These are phyloP conservation scores for Pleurotus djamor DNA, from an alignment of 768 basidiomycete genomes.

Conservation along the genomic window DNA sequence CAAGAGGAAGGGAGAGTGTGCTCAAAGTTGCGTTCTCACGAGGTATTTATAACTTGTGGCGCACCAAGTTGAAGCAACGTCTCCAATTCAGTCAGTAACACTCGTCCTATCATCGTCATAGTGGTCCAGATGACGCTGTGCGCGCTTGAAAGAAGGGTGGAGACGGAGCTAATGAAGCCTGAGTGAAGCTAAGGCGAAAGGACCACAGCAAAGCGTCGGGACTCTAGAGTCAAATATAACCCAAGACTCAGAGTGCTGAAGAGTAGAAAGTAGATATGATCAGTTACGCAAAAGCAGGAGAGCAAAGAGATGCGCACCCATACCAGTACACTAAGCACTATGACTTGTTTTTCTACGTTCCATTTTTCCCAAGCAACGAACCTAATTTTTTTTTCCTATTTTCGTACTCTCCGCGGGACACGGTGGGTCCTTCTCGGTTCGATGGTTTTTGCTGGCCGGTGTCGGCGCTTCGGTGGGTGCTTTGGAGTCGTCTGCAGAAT, in stretches of 20 bases:
- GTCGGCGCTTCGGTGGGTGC: conserved; percentile 8
- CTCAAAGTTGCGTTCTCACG: neutral
- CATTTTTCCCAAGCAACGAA: conserved; percentile 76
- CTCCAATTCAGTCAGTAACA: neutral
- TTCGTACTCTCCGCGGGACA: conserved; percentile 6
- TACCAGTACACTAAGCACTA: neutral
- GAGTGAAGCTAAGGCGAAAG: no score
- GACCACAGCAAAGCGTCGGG: no score
- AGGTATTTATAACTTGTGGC: neutral
- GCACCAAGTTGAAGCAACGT: neutral
- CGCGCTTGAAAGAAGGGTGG: no score
- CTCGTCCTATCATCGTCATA: no score
- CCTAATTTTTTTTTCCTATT: conserved; percentile 49
- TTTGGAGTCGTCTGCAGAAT: conserved; percentile 18
- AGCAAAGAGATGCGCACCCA: neutral
- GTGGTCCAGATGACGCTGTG: no score
- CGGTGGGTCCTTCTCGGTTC: neutral
- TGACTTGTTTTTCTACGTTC: conserved; percentile 48
- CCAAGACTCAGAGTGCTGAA: no score
- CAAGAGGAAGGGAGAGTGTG: neutral
- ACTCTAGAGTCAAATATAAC: no score
- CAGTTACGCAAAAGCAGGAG: neutral
- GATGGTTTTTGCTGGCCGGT: conserved; percentile 14
- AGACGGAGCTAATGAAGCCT: no score
- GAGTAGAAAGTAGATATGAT: no score